phyloP scores from a whole-genome alignment of 345 rosid genomes.

The Hibiscus trionum region DNA sequence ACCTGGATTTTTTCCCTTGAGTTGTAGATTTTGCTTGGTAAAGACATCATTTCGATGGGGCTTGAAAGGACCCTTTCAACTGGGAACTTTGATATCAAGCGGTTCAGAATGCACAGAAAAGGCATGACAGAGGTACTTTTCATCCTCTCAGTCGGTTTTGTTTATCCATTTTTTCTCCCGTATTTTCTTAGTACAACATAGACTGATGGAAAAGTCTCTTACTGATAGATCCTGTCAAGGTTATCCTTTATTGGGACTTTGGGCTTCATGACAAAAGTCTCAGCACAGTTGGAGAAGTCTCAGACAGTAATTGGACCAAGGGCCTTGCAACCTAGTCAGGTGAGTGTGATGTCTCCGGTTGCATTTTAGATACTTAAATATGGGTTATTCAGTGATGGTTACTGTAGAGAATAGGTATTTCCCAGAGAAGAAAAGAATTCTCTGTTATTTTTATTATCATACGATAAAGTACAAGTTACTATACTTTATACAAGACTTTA shows the following conservation, averaged over 20 bases:
- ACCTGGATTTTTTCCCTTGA: conserved; percentile 1
- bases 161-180: conserved; percentile 10
- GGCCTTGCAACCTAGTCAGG: conserved; percentile 98
- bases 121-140: conserved; percentile 83
- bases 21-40: conserved; percentile 32
- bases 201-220: conserved; percentile 20
- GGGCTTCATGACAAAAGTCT: conserved; percentile 75
- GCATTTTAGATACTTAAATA: not conserved
- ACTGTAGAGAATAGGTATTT: too few species aligned
- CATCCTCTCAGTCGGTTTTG: not conserved
- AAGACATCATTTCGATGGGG: conserved; percentile 45
- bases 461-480: too few species aligned
- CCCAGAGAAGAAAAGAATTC: too few species aligned
- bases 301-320: conserved; percentile 99
- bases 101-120: conserved; percentile 94
- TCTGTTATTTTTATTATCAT: too few species aligned
- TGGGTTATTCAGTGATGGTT: not conserved
- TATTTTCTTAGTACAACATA: not conserved
- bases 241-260: conserved; percentile 70
- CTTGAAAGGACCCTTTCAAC: conserved; percentile 90
- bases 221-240: conserved; percentile 60
- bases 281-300: conserved; percentile 90
- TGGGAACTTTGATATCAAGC: conserved; percentile 82
- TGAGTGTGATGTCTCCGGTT: conserved; percentile 20
- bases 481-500: too few species aligned